Base-by-base conservation (phyloP, 768 basidiomycete species). In the Lyophyllum atratum region DNA sequence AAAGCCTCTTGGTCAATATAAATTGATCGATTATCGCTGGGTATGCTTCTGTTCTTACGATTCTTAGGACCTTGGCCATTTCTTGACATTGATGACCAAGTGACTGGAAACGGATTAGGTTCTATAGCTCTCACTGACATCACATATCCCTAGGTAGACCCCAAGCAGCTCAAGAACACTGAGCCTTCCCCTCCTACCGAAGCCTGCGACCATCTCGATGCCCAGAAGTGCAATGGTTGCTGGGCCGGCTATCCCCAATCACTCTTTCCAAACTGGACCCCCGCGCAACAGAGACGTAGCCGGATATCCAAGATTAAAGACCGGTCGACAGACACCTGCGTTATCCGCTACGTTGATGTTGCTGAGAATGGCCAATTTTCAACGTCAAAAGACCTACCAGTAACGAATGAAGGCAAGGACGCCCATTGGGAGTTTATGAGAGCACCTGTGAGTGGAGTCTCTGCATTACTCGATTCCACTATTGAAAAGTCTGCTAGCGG, bases 241-340 rank as follows among this genome's bases (percentile, higher is more conserved):
- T 73, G 71, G 72, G 68, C 62, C 58, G 52, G 72, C 57, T 85
- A 85, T 60, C 83, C 84, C 0, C 78, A 82, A 56, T 76, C 78
- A 1, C 68, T 77, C 12, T 86, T 81, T 57, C 80, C 80, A 11
- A 86, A 84, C 56, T 85, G 85, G 85, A 83, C 80, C 0, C 65
- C 64, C 6, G 66, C 65, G 14, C 84, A 85, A 59, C 76, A 77
- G 54, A 60, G 61, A 50, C 72, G 72, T 37, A 77, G 76, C 51
- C 67, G 72, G 11, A 73, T 80, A 26, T 58, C 63, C n/a, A 68
- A 62, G 11, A 60, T 72, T 28, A 61, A 77, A 4, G 52, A 59
- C 15, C 64, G 57, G 15, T 54, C 59, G 24, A 37, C 60, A 25
- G 64, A 67, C 14, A 50, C 44, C 1, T 76, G 73, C 37, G 70